phyloP scores from a whole-genome alignment of 257 asterid genomes.

The Cynanchum wilfordii region DNA sequence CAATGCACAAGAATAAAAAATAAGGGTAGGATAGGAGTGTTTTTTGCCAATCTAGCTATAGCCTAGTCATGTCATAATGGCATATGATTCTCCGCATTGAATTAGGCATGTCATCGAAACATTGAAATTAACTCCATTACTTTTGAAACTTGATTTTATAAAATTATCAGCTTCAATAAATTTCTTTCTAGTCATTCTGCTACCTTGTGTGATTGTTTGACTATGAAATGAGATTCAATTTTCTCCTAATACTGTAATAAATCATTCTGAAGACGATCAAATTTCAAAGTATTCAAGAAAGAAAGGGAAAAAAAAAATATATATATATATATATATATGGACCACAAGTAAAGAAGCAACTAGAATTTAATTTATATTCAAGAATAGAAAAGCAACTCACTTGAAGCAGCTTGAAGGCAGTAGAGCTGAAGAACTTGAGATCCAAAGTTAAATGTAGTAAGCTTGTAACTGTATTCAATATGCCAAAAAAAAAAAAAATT shows the following conservation, averaged over 20 bases:
- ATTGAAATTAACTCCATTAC: not conserved
- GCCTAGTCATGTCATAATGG: not conserved
- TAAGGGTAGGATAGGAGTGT: not conserved
- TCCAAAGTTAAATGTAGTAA: slow-evolving; percentile 68
- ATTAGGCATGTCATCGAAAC: not conserved
- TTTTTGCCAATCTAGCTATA: not conserved
- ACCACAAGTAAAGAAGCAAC: not conserved
- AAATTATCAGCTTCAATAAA: not conserved
- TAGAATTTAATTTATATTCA: not conserved
- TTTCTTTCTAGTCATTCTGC: not conserved
- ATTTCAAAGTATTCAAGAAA: not conserved
- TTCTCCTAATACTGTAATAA: not conserved
- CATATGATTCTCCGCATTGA: not conserved
- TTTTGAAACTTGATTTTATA: no score
- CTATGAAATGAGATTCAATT: not conserved
- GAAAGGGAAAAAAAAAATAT: not conserved
- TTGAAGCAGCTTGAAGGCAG: slow-evolving; percentile 83
- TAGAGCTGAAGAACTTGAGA: slow-evolving; percentile 67
- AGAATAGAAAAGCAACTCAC: slow-evolving; percentile 31
- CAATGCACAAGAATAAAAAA: not conserved
- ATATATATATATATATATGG: no score
- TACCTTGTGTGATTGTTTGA: not conserved
- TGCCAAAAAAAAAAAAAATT: not conserved
- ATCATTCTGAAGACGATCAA: not conserved
- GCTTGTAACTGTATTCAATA: slow-evolving; percentile 57